Conservation (phyloP, 2,329 filamentous ascomycete species). For the Colletotrichum coccodes region DNA sequence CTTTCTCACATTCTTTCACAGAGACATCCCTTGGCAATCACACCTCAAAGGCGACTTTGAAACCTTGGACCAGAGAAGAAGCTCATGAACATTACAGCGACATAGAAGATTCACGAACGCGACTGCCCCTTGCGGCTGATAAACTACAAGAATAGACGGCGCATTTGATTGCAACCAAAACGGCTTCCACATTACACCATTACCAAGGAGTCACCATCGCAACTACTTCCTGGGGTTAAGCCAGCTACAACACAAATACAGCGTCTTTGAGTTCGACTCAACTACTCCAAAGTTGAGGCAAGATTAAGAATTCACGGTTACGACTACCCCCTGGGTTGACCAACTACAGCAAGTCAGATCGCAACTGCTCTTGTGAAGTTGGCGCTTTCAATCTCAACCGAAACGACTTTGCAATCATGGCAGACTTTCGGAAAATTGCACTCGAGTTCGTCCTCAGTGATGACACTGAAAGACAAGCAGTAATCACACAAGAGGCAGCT, state of each 20-base stretch:
- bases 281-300: too few relatives aligned
- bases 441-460: conserved; percentile 65
- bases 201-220: background rate
- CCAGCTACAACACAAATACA: too few relatives aligned
- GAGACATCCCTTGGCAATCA: background rate
- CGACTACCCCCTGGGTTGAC: background rate
- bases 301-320: background rate
- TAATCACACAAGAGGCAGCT: conserved; percentile 58
- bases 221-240: background rate
- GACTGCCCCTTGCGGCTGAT: background rate
- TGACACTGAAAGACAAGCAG: conserved; percentile 50
- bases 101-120: background rate
- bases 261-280: too few relatives aligned
- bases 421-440: conserved; percentile 62
- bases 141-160: background rate
- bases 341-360: background rate
- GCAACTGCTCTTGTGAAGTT: background rate
- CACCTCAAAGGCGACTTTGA: background rate
- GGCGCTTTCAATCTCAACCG: background rate
- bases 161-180: background rate
- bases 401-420: conserved; percentile 48
- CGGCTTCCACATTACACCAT: background rate
- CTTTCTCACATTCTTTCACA: background rate
- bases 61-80: too few relatives aligned
- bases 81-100: background rate